Percentiles rank a stretch among this genome's conserved stretches.
phyloP scores from a whole-genome alignment of 192 early-diverging fungal species.

The Geranomyces variabilis region DNA sequence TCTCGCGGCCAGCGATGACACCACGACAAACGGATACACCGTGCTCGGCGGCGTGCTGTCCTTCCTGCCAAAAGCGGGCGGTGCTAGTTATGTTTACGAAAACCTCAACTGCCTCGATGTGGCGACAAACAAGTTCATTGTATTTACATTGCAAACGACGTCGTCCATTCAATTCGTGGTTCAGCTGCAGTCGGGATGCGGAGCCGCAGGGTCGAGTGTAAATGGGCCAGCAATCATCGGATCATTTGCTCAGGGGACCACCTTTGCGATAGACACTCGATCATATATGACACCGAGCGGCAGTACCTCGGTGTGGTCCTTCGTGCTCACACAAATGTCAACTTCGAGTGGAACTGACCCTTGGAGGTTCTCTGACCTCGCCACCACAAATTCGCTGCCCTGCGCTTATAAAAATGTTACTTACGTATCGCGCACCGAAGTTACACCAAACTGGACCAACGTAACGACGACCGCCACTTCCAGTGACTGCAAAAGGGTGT shows the following conservation, averaged over 20 bases:
- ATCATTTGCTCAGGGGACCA: neutral
- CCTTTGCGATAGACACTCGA: neutral
- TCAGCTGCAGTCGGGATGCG: neutral
- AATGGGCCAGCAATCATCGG: neutral
- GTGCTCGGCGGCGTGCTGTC: neutral
- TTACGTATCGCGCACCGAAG: neutral
- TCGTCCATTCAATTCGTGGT: neutral
- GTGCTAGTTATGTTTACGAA: neutral
- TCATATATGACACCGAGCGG: neutral
- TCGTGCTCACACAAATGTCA: neutral
- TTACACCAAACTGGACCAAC: neutral
- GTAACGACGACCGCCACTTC: neutral
- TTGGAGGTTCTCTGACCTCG: neutral
- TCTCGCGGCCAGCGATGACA: neutral
- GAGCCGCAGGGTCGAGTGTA: neutral
- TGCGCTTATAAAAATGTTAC: neutral
- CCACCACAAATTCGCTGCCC: neutral
- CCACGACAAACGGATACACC: neutral
- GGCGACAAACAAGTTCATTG: neutral
- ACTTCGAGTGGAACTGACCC: neutral
- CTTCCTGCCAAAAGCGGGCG: neutral
- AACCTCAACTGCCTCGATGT: neutral
- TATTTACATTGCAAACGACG: neutral
- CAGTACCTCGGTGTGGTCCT: neutral
- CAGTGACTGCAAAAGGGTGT: neutral